Percentiles rank a stretch among this genome's conserved stretches.
Evolutionary conservation across 2,329 filamentous ascomycete genomes (phyloP).

Genomic region (Fusarium beomiforme): DNA sequence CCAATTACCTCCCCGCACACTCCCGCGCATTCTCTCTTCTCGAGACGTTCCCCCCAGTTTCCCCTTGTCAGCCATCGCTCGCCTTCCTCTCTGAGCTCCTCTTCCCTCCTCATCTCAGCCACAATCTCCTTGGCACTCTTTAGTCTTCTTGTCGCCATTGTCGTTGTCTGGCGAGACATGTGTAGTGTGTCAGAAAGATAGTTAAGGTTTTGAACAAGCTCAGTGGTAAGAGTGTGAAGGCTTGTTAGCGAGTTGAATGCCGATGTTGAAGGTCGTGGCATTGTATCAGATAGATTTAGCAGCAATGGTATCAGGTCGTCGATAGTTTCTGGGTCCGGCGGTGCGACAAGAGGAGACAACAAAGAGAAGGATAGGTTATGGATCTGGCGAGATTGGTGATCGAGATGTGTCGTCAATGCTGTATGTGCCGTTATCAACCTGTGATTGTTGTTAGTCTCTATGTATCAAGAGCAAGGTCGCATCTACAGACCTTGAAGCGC

Average conservation of each 20-base stretch:
- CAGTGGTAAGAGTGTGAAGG: slow-evolving; percentile 75
- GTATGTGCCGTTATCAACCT: slow-evolving; percentile 81
- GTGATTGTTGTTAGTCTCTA: slow-evolving; percentile 26
- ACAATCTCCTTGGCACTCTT: slow-evolving; percentile 87
- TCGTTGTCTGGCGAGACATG: slow-evolving; percentile 90
- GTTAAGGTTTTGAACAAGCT: slow-evolving; percentile 82
- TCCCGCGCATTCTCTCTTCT: slow-evolving; percentile 80
- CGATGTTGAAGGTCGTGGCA: slow-evolving; percentile 71
- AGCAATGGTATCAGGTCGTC: slow-evolving; percentile 77
- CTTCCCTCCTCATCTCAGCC: slow-evolving; percentile 83
- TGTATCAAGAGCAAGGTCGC: not conserved
- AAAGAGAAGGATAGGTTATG: slow-evolving; percentile 78
- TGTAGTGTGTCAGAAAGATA: slow-evolving; percentile 91
- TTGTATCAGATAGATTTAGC: slow-evolving; percentile 69
- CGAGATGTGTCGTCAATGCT: slow-evolving; percentile 77
- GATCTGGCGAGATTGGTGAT: slow-evolving; percentile 78
- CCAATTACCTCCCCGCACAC: slow-evolving; percentile 89
- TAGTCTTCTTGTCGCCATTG: slow-evolving; percentile 80
- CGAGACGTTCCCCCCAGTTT: slow-evolving; percentile 82
- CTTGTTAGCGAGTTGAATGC: slow-evolving; percentile 73
- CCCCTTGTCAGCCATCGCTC: slow-evolving; percentile 82
- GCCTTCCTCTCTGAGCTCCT: slow-evolving; percentile 84
- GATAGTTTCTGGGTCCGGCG: slow-evolving; percentile 71
- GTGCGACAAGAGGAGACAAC: slow-evolving; percentile 72
- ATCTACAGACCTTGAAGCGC: slow-evolving; percentile 70